These are phyloP conservation scores for Leptoxyphium fumago DNA, from an alignment of 2,329 filamentous ascomycete genomes.

Conservation along the genomic window DNA sequence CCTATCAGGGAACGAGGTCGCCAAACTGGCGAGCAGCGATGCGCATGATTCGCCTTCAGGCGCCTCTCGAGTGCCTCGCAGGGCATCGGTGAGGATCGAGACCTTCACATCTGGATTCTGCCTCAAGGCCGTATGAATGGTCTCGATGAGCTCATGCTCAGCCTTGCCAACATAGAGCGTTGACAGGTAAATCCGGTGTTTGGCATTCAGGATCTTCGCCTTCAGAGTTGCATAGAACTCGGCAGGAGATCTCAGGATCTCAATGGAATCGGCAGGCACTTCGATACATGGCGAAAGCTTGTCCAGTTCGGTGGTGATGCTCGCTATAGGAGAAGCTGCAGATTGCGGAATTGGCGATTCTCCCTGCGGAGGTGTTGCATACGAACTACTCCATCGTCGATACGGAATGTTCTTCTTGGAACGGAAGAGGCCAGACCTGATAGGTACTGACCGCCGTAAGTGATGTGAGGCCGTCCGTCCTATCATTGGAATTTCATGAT, in stretches of 20 bases:
- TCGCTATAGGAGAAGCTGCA: conserved; percentile 39
- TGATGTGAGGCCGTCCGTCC: background rate
- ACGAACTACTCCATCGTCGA: background rate
- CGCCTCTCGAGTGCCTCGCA: conserved; percentile 82
- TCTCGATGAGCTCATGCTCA: conserved; percentile 74
- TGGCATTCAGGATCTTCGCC: conserved; percentile 67
- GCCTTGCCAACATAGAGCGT: conserved; percentile 93
- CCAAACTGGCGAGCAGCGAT: conserved; percentile 71
- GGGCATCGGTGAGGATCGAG: conserved; percentile 79
- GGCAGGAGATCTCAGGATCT: conserved; percentile 62
- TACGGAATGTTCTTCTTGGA: background rate
- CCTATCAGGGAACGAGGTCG: conserved; percentile 71
- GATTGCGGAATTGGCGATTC: conserved; percentile 8
- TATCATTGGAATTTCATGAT: background rate
- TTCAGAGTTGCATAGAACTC: conserved; percentile 89
- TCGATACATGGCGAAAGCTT: conserved; percentile 83
- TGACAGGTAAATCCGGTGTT: conserved; percentile 74
- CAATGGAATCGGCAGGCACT: conserved; percentile 64
- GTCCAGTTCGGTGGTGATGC: conserved; percentile 63
- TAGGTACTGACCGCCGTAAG: background rate
- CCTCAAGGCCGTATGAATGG: conserved; percentile 59
- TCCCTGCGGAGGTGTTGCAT: conserved; percentile 3
- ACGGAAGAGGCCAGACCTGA: background rate
- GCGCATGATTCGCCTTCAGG: conserved; percentile 67
- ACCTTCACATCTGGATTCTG: conserved; percentile 63